Percentiles rank a stretch among this genome's conserved stretches.
Conservation (phyloP, 1,139 yeast species). For the Suhomyces choctaworum region DNA sequence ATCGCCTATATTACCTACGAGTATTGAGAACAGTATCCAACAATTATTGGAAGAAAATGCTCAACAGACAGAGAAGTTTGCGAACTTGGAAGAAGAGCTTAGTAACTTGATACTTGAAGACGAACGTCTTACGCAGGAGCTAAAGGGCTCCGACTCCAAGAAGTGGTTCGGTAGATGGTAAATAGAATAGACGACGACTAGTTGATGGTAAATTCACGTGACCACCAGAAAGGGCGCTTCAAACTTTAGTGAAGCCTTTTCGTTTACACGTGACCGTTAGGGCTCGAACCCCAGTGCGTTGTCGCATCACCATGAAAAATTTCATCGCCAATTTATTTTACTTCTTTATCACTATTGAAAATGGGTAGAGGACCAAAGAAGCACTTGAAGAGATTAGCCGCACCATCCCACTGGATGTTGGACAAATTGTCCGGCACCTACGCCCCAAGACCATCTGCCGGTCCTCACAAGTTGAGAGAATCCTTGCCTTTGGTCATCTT, state of each 20-base stretch:
- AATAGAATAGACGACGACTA: conserved; percentile 3
- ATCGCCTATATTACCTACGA: conserved; percentile 37
- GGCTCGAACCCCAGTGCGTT: no score
- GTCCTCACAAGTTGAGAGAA: conserved; percentile 99
- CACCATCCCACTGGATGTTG: conserved; percentile 99
- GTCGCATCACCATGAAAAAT: conserved; percentile 7
- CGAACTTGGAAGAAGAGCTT: conserved; percentile 52
- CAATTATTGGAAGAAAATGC: conserved; percentile 52
- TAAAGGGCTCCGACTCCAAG: conserved; percentile 27
- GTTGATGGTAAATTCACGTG: no score
- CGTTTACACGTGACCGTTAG: no score
- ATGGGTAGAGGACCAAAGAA: conserved; percentile 53
- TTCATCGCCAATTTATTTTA: conserved; percentile 2
- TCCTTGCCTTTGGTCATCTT: conserved; percentile 97
- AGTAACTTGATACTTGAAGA: conserved; percentile 31
- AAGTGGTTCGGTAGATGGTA: conserved; percentile 37
- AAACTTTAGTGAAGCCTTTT: no score
- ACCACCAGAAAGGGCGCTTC: no score
- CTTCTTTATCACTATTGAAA: conserved; percentile 4
- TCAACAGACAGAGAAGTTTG: conserved; percentile 57
- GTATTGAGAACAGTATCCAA: conserved; percentile 49
- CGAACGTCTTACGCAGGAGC: conserved; percentile 27
- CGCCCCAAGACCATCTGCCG: conserved; percentile 99
- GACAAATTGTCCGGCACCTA: conserved; percentile 99
- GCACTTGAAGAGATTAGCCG: conserved; percentile 97